Conservation (phyloP, 441 rosid species). For the Capsella rubella region DNA sequence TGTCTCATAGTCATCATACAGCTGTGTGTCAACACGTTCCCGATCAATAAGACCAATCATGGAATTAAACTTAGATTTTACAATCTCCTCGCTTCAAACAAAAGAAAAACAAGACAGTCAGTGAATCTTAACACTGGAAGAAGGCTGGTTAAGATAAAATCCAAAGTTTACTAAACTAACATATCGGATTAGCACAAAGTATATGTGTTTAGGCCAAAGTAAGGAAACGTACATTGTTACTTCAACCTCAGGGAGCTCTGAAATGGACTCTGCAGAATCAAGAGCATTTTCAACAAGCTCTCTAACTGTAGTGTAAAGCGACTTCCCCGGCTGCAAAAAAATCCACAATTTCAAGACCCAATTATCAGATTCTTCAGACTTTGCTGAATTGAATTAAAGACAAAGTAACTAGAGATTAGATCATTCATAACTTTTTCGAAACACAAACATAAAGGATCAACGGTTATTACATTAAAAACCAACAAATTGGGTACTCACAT, state of each 20-base stretch:
- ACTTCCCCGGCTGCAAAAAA: slow-evolving; percentile 82
- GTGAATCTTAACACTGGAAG: slow-evolving; percentile 16
- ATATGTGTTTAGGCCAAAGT: not conserved
- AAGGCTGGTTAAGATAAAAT: slow-evolving; percentile 8
- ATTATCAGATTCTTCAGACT: slow-evolving; percentile 20
- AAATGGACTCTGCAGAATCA: slow-evolving; percentile 93
- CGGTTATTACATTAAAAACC: not conserved
- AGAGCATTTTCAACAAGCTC: slow-evolving; percentile 96
- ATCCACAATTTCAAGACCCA: slow-evolving; percentile 20
- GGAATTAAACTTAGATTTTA: slow-evolving; percentile 84
- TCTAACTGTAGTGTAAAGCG: slow-evolving; percentile 88
- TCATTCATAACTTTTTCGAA: not conserved
- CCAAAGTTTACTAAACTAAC: slow-evolving; percentile 1
- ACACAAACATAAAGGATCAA: not conserved
- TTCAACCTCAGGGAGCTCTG: slow-evolving; percentile 91
- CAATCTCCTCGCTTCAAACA: slow-evolving; percentile 81
- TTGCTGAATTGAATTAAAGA: not conserved
- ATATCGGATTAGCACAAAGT: not conserved
- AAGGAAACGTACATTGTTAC: slow-evolving; percentile 70
- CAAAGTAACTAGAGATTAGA: not conserved
- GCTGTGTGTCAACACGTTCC: slow-evolving; percentile 83
- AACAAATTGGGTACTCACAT: slow-evolving; percentile 56
- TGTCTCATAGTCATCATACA: slow-evolving; percentile 94
- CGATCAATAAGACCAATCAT: slow-evolving; percentile 96
- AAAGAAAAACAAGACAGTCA: slow-evolving; percentile 24